phyloP scores from a whole-genome alignment of 768 basidiomycete species.

The Phanerodontia chrysosporium region DNA sequence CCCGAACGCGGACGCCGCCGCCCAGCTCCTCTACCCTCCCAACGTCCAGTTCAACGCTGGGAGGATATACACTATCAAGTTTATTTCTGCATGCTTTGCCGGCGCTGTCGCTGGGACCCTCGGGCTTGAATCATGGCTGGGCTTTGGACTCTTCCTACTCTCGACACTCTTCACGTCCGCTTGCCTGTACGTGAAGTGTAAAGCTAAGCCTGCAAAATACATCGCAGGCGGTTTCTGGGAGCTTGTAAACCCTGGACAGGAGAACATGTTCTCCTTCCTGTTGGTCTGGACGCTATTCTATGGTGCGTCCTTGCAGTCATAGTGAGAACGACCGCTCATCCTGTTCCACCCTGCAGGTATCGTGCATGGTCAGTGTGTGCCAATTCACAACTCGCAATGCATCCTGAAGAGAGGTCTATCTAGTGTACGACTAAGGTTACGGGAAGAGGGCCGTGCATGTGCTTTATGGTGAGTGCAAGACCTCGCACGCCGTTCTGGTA shows the following conservation, averaged over 20 bases:
- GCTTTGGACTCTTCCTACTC: conserved; percentile 73
- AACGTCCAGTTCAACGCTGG: conserved; percentile 64
- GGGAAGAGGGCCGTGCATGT: background rate
- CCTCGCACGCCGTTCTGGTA: background rate
- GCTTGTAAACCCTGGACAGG: conserved; percentile 80
- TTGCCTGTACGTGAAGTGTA: conserved; percentile 71
- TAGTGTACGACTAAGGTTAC: conserved; percentile 36
- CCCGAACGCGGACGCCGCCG: conserved; percentile 32
- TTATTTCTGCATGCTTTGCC: conserved; percentile 78
- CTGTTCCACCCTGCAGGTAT: conserved; percentile 31
- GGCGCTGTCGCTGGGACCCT: conserved; percentile 88
- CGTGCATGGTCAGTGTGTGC: conserved; percentile 39
- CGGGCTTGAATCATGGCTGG: conserved; percentile 80
- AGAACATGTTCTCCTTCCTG: conserved; percentile 87
- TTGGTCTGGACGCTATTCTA: conserved; percentile 93
- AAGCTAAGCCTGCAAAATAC: conserved; percentile 58
- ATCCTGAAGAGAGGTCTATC: conserved; percentile 13
- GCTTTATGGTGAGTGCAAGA: background rate
- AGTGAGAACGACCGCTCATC: conserved; percentile 8
- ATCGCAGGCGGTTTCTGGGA: conserved; percentile 60
- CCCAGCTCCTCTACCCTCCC: conserved; percentile 61
- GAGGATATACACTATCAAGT: conserved; percentile 61
- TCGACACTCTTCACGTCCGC: conserved; percentile 66
- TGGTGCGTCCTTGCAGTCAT: conserved; percentile 46
- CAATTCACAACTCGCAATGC: background rate